Evolutionary conservation across 495 filamentous ascomycete species (phyloP).

Genomic region (Daldinia concentrica): DNA sequence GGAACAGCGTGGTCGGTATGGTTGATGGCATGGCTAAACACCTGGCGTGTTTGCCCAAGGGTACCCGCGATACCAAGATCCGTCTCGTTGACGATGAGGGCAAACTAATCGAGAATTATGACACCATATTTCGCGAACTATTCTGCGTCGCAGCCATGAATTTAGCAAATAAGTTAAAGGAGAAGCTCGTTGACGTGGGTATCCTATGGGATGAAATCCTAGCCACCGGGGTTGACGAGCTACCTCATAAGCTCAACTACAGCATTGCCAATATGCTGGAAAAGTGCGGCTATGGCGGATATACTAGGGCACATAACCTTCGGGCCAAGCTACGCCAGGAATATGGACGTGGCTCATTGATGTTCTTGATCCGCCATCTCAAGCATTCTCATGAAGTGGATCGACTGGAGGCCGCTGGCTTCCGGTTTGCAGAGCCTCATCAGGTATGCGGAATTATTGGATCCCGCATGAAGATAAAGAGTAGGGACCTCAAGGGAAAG

Average conservation of each 20-base stretch:
- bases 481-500: constrained; percentile 60
- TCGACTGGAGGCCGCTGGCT: constrained; percentile 75
- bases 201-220: constrained; percentile 83
- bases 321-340: constrained; percentile 38
- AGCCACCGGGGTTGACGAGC: constrained; percentile 59
- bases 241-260: constrained; percentile 11
- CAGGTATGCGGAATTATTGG: constrained; percentile 75
- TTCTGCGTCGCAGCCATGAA: constrained; percentile 83
- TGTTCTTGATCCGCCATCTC: constrained; percentile 80
- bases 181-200: constrained; percentile 70
- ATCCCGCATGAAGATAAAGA: constrained; percentile 74
- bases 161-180: constrained; percentile 72
- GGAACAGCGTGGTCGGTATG: constrained; percentile 71
- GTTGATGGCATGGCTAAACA: constrained; percentile 74
- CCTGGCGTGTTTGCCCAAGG: constrained; percentile 54
- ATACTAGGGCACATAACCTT: constrained; percentile 12
- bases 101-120: constrained; percentile 69
- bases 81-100: constrained; percentile 53
- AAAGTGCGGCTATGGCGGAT: constrained; percentile 25
- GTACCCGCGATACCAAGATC: constrained; percentile 40
- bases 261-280: constrained; percentile 11
- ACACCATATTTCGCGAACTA: constrained; percentile 81
- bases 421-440: constrained; percentile 73
- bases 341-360: constrained; percentile 73
- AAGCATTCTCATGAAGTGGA: constrained; percentile 62